A percentile compares a stretch with the other conserved stretches of the same genome.
Evolutionary conservation across 768 basidiomycete species (phyloP).

Genomic region (Boletus rex-veris): DNA sequence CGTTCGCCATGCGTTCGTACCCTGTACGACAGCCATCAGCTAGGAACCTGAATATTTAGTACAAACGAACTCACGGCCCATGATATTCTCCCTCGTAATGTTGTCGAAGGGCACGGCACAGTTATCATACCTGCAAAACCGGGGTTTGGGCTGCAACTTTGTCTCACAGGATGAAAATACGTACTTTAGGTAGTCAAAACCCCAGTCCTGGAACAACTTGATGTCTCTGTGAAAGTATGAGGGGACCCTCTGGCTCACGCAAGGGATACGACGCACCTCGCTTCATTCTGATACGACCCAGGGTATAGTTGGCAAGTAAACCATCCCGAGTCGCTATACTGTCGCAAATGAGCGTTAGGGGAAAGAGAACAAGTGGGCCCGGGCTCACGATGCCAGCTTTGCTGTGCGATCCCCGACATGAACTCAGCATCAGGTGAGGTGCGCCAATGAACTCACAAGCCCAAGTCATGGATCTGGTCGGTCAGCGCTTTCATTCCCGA

Average conservation of each 20-base stretch:
- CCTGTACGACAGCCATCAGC: slow-evolving; percentile 34
- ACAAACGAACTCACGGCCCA: slow-evolving; percentile 42
- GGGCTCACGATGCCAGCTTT: slow-evolving; percentile 58
- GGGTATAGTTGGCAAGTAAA: slow-evolving; percentile 64
- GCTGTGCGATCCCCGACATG: slow-evolving; percentile 27
- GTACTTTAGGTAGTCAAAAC: slow-evolving; percentile 63
- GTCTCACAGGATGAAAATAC: slow-evolving; percentile 11
- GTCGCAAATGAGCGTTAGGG: neutral
- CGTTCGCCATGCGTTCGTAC: slow-evolving; percentile 57
- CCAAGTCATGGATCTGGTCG: slow-evolving; percentile 51
- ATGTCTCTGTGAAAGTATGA: slow-evolving; percentile 42
- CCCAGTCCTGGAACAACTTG: slow-evolving; percentile 60
- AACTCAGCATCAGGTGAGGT: neutral
- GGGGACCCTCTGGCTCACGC: neutral
- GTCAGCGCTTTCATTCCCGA: slow-evolving; percentile 58
- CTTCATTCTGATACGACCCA: slow-evolving; percentile 63
- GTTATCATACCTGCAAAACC: slow-evolving; percentile 50
- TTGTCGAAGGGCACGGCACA: slow-evolving; percentile 60
- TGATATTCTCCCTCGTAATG: slow-evolving; percentile 51
- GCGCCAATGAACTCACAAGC: slow-evolving; percentile 42
- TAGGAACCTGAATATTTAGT: neutral
- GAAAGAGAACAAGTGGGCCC: neutral
- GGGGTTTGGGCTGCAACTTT: neutral
- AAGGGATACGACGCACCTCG: slow-evolving; percentile 34
- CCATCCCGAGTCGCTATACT: slow-evolving; percentile 72